These are phyloP conservation scores for Bassia scoparia DNA, from an alignment of 148 eudicot species.

Conservation along the genomic window DNA sequence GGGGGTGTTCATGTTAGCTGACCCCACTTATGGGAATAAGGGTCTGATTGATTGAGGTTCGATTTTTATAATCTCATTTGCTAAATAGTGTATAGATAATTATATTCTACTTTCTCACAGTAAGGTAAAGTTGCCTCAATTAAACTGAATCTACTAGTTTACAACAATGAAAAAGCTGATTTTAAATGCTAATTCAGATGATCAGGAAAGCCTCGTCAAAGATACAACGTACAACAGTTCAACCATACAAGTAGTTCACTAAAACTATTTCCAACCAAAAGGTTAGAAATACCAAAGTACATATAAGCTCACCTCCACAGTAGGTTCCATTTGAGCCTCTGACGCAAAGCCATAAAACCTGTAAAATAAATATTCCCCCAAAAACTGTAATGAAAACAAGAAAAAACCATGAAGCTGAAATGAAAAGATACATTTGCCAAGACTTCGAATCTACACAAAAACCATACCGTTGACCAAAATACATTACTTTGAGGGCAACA, in stretches of 20 bases:
- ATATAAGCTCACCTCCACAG: slow-evolving; percentile 61
- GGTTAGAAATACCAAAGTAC: neutral
- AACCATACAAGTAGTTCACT: neutral
- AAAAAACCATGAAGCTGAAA: neutral
- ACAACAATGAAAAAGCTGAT: neutral
- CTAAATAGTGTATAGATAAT: neutral
- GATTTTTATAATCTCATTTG: neutral
- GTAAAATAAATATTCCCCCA: slow-evolving; percentile 20
- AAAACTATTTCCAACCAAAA: neutral
- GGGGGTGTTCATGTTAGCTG: no score
- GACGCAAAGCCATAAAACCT: slow-evolving; percentile 96
- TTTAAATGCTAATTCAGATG: neutral
- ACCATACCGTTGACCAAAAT: slow-evolving; percentile 86
- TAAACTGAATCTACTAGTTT: neutral
- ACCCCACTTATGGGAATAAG: no score
- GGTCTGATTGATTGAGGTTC: no score
- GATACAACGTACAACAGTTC: neutral
- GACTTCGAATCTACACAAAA: neutral
- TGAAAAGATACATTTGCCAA: neutral
- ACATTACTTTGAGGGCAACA: slow-evolving; percentile 81
- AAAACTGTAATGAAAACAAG: neutral
- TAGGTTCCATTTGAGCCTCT: slow-evolving; percentile 93
- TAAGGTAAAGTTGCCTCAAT: neutral
- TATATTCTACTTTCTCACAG: neutral
- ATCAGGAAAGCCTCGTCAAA: neutral